Conservation (phyloP, 371 early-diverging fungal species). For the Mortierella sp. region DNA sequence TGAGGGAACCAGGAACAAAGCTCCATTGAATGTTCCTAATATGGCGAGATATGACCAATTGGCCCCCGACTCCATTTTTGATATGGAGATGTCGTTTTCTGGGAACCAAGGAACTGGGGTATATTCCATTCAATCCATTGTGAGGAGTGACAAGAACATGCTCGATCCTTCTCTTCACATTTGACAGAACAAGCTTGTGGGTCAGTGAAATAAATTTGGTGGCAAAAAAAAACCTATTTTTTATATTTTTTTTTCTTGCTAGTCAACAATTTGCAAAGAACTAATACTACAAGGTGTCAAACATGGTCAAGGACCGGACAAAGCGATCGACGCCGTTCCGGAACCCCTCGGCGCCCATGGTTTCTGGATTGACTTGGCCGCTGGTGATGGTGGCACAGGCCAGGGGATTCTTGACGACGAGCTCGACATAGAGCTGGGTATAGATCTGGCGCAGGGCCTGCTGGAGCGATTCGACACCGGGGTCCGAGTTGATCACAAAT, state of each 20-base stretch:
- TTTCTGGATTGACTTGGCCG: conserved; percentile 62
- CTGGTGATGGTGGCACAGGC: conserved; percentile 20
- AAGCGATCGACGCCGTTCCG: conserved; percentile 75
- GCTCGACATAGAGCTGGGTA: conserved; percentile 91
- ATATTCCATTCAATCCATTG: no score
- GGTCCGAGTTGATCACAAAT: conserved; percentile 90
- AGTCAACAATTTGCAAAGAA: neutral
- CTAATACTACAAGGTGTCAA: conserved; percentile 57
- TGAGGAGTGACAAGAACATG: no score
- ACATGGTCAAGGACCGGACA: conserved; percentile 74
- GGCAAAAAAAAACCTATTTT: neutral
- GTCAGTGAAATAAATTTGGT: no score
- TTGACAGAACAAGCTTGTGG: no score
- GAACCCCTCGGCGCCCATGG: conserved; percentile 80
- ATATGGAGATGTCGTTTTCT: neutral
- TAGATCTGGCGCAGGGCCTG: conserved; percentile 85
- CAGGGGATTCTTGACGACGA: conserved; percentile 87
- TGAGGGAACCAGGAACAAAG: neutral
- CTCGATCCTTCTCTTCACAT: no score
- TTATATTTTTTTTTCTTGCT: neutral
- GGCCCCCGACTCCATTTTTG: neutral
- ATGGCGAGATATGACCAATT: neutral
- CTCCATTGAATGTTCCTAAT: neutral
- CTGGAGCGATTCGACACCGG: conserved; percentile 74
- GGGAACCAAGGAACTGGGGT: neutral